Conservation (phyloP, 148 eudicot species). For the Fagopyrum tataricum region DNA sequence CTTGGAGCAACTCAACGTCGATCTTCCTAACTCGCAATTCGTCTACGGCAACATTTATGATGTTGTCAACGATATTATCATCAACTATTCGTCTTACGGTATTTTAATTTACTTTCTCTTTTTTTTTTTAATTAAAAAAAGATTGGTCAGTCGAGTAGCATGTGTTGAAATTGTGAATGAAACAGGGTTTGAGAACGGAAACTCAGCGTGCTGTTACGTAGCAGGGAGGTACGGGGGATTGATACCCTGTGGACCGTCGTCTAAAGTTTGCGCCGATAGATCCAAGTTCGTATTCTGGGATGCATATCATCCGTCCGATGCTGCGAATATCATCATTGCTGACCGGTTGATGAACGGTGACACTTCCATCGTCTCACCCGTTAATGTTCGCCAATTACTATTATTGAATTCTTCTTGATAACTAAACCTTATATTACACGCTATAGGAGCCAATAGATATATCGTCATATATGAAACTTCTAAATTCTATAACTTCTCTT, state of each 20-base stretch:
- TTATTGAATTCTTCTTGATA: background rate
- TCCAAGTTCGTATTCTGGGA: constrained; percentile 87
- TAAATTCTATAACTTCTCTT: too few species aligned
- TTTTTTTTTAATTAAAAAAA: too few species aligned
- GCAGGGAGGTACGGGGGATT: constrained; percentile 71
- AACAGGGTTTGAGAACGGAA: constrained; percentile 59
- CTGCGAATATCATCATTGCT: constrained; percentile 57
- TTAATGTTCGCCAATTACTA: background rate
- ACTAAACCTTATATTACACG: background rate
- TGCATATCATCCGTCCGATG: constrained; percentile 82
- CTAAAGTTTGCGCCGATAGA: constrained; percentile 50
- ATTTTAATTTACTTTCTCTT: background rate
- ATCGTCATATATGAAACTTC: too few species aligned
- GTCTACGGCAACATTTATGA: constrained; percentile 61
- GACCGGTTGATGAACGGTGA: constrained; percentile 56
- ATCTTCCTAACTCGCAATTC: constrained; percentile 44
- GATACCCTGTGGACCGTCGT: constrained; percentile 66
- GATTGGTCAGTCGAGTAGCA: background rate
- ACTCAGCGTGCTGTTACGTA: constrained; percentile 53
- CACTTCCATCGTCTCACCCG: background rate
- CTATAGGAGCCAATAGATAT: constrained; percentile 6
- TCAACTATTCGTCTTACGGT: constrained; percentile 58
- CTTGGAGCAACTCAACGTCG: constrained; percentile 29
- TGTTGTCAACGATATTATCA: constrained; percentile 42
- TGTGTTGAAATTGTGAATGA: background rate